Base-by-base conservation (phyloP, 2,329 filamentous ascomycete genomes). In the Pseudocercospora macadamiae region DNA sequence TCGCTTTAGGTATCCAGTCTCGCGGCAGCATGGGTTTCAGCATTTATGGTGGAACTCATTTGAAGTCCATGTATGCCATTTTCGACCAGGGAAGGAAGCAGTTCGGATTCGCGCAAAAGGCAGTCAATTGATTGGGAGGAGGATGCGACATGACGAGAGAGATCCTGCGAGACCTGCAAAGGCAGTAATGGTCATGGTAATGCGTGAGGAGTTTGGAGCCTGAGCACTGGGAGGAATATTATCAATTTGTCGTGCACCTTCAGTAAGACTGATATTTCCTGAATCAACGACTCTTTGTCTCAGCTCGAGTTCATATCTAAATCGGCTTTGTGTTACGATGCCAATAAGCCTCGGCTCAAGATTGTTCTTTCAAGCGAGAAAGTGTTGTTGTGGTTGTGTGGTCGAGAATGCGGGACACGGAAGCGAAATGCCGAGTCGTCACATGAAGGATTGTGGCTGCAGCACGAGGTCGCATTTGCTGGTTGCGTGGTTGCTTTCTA, bases 51-150 rank as follows among this genome's bases (percentile, higher is more conserved):
- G 85, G 84, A 64, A 82, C 81, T 1, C 87, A 86, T 68, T 72
- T 89, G 72, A 88, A 87, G 77, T 83, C 80, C 21, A 76, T 88
- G 55, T 89, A 89, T 68, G 85, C 83, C 55, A 80, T 89, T 58
- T 89, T 87, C 71, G 86, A 89, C 68, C 80, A 83, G 53, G 68
- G 85, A 52, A 83, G 84, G 62, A 78, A 73, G 67, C 82, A 80
- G 26, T 85, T 88, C 60, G 86, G 86, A 26, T 78, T 78, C 37
- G 82, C 87, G 45, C 83, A 86, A 65, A 62, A 63, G 57, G 51
- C 23, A 30, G 47, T 49, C 12, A 49, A 49, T 49, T 49, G 47
- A 49, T 26, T 3, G 7, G 12, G 3, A 14, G 16, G 4, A 4
- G 37, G 9, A 2, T 19, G 39, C 3, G 18, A 7, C 5, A 19